phyloP scores from a whole-genome alignment of 176 grass and related monocot genomes.

The Pontederia crassipes region DNA sequence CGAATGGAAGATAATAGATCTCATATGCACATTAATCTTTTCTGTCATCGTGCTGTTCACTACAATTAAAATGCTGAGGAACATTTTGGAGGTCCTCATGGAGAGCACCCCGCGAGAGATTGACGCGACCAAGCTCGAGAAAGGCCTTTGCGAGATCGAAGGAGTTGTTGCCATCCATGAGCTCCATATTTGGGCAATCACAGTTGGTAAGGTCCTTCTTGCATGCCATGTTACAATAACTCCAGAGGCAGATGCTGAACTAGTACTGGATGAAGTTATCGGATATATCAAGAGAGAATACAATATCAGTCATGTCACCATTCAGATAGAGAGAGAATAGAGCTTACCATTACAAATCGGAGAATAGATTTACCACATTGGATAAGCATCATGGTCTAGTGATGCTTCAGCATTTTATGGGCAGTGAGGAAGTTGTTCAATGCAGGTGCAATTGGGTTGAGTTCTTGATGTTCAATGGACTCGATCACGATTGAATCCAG shows the following conservation, averaged over 20 bases:
- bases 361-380: too few species aligned
- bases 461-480: too few species aligned
- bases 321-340: slow-evolving; percentile 11
- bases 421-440: too few species aligned
- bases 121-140: slow-evolving; percentile 6
- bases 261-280: background rate
- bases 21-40: slow-evolving; percentile 6
- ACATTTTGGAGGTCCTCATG: slow-evolving; percentile 14
- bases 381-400: too few species aligned
- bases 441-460: too few species aligned
- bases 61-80: slow-evolving; percentile 15
- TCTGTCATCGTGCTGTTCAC: slow-evolving; percentile 13
- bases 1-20: slow-evolving; percentile 10
- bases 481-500: too few species aligned
- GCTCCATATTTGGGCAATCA: slow-evolving; percentile 15
- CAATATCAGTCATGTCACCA: slow-evolving; percentile 16
- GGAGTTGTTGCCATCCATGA: slow-evolving; percentile 11
- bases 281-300: slow-evolving; percentile 14
- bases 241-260: slow-evolving; percentile 6
- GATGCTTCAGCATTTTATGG: too few species aligned
- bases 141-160: slow-evolving; percentile 2
- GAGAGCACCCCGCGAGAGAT: slow-evolving; percentile 11
- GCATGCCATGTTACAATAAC: slow-evolving; percentile 16
- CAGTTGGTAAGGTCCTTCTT: slow-evolving; percentile 5
- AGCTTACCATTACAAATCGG: too few species aligned